Conservation (phyloP, 148 eudicot species). For the Polygonum aviculare region DNA sequence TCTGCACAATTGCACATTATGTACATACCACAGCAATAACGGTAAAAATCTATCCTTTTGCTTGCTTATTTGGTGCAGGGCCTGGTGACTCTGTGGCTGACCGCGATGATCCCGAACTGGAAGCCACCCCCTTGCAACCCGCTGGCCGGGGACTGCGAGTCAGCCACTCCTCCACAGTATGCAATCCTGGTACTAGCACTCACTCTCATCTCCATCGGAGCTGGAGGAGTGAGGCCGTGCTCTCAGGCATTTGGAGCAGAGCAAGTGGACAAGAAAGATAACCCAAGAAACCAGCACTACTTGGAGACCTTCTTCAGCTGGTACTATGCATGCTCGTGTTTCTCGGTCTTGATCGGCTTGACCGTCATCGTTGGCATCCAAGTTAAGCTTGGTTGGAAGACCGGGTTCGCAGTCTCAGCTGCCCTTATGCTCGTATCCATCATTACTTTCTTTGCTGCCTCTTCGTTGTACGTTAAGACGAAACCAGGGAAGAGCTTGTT, state of each 20-base stretch:
- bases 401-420: conserved; percentile 70
- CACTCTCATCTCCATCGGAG: conserved; percentile 61
- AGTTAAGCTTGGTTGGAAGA: conserved; percentile 62
- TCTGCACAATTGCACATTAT: neutral
- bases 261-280: conserved; percentile 48
- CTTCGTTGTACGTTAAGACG: conserved; percentile 39
- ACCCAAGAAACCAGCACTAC: conserved; percentile 30
- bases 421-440: conserved; percentile 53
- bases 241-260: conserved; percentile 89
- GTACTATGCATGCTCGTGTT: conserved; percentile 60
- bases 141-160: conserved; percentile 27
- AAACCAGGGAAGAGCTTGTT: conserved; percentile 45
- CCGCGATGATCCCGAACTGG: conserved; percentile 50
- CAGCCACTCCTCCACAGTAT: conserved; percentile 36
- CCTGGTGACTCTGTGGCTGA: conserved; percentile 58
- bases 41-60: too few species aligned
- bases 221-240: conserved; percentile 74
- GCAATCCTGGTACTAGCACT: conserved; percentile 39
- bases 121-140: conserved; percentile 58
- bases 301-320: conserved; percentile 70
- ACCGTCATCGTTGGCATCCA: conserved; percentile 71
- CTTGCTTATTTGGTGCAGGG: conserved; percentile 35
- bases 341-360: conserved; percentile 47
- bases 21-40: too few species aligned
- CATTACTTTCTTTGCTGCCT: conserved; percentile 43